Conservation (phyloP, 805 yeast species). For the Hyphopichia homilentoma region DNA sequence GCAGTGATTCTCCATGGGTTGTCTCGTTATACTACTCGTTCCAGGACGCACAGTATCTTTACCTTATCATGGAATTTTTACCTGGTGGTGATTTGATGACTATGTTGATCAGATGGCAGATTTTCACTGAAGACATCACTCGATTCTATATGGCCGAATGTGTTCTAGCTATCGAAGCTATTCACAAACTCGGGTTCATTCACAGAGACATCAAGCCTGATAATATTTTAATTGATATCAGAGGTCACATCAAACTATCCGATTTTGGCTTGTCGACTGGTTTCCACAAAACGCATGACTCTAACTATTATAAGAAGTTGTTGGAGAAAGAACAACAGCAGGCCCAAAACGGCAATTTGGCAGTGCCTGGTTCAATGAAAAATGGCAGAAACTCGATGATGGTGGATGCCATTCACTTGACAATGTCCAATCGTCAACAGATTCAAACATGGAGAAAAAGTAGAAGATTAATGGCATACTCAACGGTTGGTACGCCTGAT, state of each 20-base stretch:
- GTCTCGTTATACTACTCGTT: conserved; percentile 78
- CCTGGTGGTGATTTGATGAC: conserved; percentile 93
- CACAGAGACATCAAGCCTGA: conserved; percentile 98
- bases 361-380: conserved; percentile 8
- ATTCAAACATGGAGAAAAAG: conserved; percentile 96
- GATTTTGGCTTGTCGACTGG: conserved; percentile 88
- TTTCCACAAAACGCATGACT: conserved; percentile 89
- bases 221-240: conserved; percentile 81
- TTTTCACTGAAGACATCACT: conserved; percentile 88
- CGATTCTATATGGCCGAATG: conserved; percentile 95
- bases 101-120: conserved; percentile 91
- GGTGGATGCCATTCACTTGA: conserved; percentile 92
- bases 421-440: conserved; percentile 92
- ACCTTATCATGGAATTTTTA: conserved; percentile 73
- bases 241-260: conserved; percentile 63
- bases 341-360: conserved; percentile 4
- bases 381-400: conserved; percentile 70
- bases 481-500: conserved; percentile 96
- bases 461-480: conserved; percentile 88
- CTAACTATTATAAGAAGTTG: conserved; percentile 77
- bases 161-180: conserved; percentile 90
- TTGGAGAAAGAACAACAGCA: conserved; percentile 55
- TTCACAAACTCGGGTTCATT: conserved; percentile 88
- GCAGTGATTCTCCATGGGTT: conserved; percentile 85
- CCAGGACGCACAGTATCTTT: conserved; percentile 72